Percentiles rank a stretch among this genome's conserved stretches.
phyloP scores from a whole-genome alignment of 371 early-diverging fungal species.

The Coemansia sp. region DNA sequence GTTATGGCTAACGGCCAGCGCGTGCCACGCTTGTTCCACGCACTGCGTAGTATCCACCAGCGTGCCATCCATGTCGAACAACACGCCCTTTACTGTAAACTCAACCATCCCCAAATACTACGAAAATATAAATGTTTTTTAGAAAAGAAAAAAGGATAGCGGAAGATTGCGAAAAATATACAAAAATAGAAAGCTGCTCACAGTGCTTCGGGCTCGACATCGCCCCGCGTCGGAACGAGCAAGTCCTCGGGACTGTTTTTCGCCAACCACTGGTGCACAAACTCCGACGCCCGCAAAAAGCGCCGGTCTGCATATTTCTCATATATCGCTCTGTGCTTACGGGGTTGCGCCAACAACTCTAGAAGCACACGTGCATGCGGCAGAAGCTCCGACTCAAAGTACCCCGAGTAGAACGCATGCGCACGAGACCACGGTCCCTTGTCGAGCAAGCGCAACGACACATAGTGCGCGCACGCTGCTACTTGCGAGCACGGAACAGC shows the following conservation, averaged over 20 bases:
- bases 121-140: neutral
- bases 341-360: constrained; percentile 60
- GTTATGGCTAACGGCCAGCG: constrained; percentile 42
- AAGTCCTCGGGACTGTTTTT: constrained; percentile 16
- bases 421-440: constrained; percentile 67
- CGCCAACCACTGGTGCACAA: constrained; percentile 54
- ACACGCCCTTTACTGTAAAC: constrained; percentile 13
- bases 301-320: constrained; percentile 77
- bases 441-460: constrained; percentile 82
- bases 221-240: constrained; percentile 3
- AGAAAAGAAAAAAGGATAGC: neutral
- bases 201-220: constrained; percentile 3
- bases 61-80: constrained; percentile 44
- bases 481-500: constrained; percentile 70
- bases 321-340: constrained; percentile 65
- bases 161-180: neutral
- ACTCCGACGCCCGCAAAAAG: constrained; percentile 74
- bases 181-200: neutral
- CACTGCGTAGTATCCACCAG: constrained; percentile 37
- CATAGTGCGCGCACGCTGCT: constrained; percentile 81
- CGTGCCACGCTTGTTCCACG: constrained; percentile 30
- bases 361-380: constrained; percentile 62
- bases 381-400: constrained; percentile 59
- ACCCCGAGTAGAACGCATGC: constrained; percentile 52
- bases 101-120: neutral